Evolutionary conservation across 768 basidiomycete genomes (phyloP), one percentile per base, ranked within the genome.

Genomic region (Phlegmacium glaucopus): DNA sequence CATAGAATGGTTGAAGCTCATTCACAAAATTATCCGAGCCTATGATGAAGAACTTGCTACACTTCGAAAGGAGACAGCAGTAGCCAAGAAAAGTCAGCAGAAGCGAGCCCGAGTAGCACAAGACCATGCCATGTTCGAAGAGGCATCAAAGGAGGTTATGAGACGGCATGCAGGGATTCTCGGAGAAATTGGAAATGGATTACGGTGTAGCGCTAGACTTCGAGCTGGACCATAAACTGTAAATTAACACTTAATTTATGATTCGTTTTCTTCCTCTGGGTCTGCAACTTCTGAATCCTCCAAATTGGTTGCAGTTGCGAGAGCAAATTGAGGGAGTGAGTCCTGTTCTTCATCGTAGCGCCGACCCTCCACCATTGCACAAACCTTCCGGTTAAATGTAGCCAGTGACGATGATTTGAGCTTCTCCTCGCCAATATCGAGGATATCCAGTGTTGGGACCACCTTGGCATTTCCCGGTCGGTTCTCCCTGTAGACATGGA

Each of bases 401-500:
- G 47, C 38, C 3, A 48, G 10, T 3, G 42, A 35, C 8, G 42
- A 42, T 0, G 47, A 48, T 10, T 13, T 18, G 42, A 44, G 47
- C 26, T 44, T 48, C 6, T 27, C 22, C 17, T 44, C 42, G 34
- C 64, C 62, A 1, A 37, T 8, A 4, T 30, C 18, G 3, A 57
- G 29, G 2, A 58, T 37, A 50, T 68, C 53, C 0, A 39, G 17
- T 0, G 50, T 48, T 4, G 51, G 49, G n/a, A 45, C 61, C 4
- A 12, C 25, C 28, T 42, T 45, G 4, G 28, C 16, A 38, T 48
- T 48, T 6, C 18, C 29, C 28, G 13, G 22, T 2, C 47, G 18
- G 18, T 48, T 48, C 1, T 18, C 29, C 13, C 26, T 42, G 34
- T 17, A 48, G 0, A n/a, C 13, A 7, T 60, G 53, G 0, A 65